Evolutionary conservation across 2,329 filamentous ascomycete species (phyloP), one percentile per base, ranked within the genome.

Genomic region (Botrytis galanthina): DNA sequence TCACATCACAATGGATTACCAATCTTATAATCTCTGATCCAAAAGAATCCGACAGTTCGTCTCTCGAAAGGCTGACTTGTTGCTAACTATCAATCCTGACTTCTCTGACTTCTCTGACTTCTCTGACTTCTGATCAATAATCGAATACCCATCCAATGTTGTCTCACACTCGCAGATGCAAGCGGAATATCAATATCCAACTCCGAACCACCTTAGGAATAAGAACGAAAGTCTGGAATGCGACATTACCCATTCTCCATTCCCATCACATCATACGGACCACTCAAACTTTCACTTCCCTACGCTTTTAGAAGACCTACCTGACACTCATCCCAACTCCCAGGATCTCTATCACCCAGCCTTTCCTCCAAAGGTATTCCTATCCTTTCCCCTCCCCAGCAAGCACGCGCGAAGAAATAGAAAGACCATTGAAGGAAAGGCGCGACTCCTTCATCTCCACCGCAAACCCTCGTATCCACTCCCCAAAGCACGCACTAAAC

Each of bases 361-460:
- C 59, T 54, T 64, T 54, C 59, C 69, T n/a, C 68, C 68, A 62
- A 70, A 60, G 67, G 67, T 2, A 59, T 42, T 44, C 20, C 22
- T 39, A 61, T 61, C 59, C 59, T 39, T n/a, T 61, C 16, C 14
- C 16, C 54, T 29, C n/a, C 14, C n/a, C 10, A 14, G 32, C 12
- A 35, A 18, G 9, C 32, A 60, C 20, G 9, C 32, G 35, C 20
- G 8, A 20, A 18, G 7, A 22, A 32, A 62, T 39, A 18, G 7
- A 22, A 32, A 62, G 29, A 2, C 66, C 46, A n/a, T 57, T 42
- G 35, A 22, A 57, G 48, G 48, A 44, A 69, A 59, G 35, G n/a
- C 46, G 42, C 48, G 26, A 29, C 51, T 39, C 32, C 44, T 54
- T 39, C 39, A 46, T 22, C 18, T 42, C 44, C 29, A 46, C 44